Percentiles rank a stretch among this genome's conserved stretches.
Conservation (phyloP, 176 grass and related monocot genomes). For the Ananas comosus region DNA sequence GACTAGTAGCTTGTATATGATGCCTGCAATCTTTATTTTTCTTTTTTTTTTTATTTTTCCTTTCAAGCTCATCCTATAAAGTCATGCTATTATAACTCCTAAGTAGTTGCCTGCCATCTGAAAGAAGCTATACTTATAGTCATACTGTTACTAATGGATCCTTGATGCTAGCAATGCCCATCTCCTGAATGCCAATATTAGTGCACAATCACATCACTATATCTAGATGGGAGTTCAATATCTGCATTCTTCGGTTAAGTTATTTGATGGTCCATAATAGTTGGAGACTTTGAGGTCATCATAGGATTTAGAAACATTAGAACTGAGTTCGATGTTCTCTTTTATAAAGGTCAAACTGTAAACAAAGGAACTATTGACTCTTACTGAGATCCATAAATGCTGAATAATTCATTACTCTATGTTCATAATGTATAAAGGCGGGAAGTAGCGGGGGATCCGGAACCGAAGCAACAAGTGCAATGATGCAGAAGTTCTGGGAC, state of each 20-base stretch:
- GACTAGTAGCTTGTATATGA: not conserved
- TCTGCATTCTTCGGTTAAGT: no score
- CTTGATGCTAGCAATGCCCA: not conserved
- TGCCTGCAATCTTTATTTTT: not conserved
- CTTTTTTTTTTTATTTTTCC: not conserved
- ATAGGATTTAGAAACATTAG: no score
- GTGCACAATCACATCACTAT: no score
- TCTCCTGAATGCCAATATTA: not conserved
- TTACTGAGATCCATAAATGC: not conserved
- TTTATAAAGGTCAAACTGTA: not conserved
- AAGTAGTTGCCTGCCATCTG: not conserved
- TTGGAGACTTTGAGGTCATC: no score
- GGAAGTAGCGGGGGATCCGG: slow-evolving; percentile 42
- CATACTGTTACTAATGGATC: not conserved
- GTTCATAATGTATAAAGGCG: slow-evolving; percentile 35
- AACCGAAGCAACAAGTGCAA: slow-evolving; percentile 48
- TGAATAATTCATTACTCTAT: not conserved
- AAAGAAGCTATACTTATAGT: not conserved
- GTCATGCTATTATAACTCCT: not conserved
- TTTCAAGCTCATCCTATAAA: not conserved
- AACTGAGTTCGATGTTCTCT: no score
- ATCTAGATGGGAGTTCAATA: no score
- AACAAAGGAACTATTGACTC: not conserved
- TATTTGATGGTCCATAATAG: no score
- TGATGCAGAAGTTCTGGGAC: slow-evolving; percentile 99